Percentiles rank a stretch among this genome's conserved stretches.
Evolutionary conservation across 169 alveolate species (phyloP).

Genomic region (Plasmodium adleri): DNA sequence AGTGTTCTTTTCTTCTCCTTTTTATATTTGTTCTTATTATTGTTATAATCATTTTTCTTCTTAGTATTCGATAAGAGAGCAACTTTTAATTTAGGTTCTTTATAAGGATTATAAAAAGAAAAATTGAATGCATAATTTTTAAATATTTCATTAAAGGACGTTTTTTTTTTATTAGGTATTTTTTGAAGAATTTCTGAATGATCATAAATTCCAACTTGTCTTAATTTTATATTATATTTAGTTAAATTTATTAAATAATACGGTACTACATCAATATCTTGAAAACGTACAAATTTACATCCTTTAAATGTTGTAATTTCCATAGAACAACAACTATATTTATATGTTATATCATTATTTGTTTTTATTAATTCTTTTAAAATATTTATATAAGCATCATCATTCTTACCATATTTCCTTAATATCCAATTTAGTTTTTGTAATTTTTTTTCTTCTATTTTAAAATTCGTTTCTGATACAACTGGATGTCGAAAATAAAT

Average conservation of each 20-base stretch:
- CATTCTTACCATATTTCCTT: slow-evolving; percentile 37
- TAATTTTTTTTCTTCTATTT: slow-evolving; percentile 61
- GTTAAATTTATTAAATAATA: slow-evolving; percentile 70
- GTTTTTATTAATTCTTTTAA: slow-evolving; percentile 29
- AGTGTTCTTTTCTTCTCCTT: background rate
- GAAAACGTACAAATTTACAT: slow-evolving; percentile 74
- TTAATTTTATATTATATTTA: slow-evolving; percentile 44
- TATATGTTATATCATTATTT: slow-evolving; percentile 30
- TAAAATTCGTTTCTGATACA: slow-evolving; percentile 47
- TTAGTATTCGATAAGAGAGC: slow-evolving; percentile 14
- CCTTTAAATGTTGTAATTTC: slow-evolving; percentile 75
- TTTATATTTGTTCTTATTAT: slow-evolving; percentile 10
- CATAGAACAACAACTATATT: slow-evolving; percentile 76
- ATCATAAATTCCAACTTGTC: slow-evolving; percentile 70
- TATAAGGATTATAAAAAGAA: slow-evolving; percentile 74
- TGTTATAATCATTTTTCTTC: slow-evolving; percentile 10
- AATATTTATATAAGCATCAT: slow-evolving; percentile 13
- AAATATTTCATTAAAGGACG: slow-evolving; percentile 55
- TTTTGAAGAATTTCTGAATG: slow-evolving; percentile 64
- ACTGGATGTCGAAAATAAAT: slow-evolving; percentile 74
- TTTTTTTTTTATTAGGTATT: slow-evolving; percentile 49
- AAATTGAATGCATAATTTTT: slow-evolving; percentile 75
- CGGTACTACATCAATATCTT: slow-evolving; percentile 76
- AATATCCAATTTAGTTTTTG: slow-evolving; percentile 34
- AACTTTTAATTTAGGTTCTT: slow-evolving; percentile 57